Evolutionary conservation across 139 green algal genomes (phyloP), one percentile per base, ranked within the genome.

Genomic region (Dunaliella primolecta): DNA sequence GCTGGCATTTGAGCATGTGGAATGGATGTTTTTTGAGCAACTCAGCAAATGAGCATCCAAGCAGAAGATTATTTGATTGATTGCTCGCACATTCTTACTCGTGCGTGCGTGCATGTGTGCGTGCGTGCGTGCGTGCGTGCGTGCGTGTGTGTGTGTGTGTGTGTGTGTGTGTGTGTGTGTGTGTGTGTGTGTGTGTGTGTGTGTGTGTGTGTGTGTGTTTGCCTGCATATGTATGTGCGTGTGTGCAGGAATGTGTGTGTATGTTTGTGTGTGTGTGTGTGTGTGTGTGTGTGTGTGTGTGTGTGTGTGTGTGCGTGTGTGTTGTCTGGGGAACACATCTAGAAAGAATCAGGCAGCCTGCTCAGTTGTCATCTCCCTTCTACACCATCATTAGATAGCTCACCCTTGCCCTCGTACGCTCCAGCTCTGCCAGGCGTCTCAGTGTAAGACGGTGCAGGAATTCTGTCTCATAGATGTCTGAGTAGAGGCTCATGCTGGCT

Each of bases 391-490:
- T 72, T 15, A 21, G 20, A 72, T 72, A 3, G 24, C 84, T 33
- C 72, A 88, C 87, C 84, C 83, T 81, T 27, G 84, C 82, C 3
- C 87, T 71, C 0, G 87, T 88, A 25, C 55, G 82, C 72, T 88
- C 88, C 15, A 90, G 81, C 34, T 90, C 87, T 11, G 87, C 87
- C 23, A 90, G 72, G 7, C 87, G 87, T 46, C 75, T 78, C 1
- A 88, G 81, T 15, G 87, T 90, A 0, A 90, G 84, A 31, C 87
- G 84, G 1, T 84, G 74, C 23, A 90, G 81, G 46, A 87, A 90
- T 56, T 90, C 87, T 0, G 84, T 78, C 34, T 90, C 87, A 0
- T 86, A 86, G n/a, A 32, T 55, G 75, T 71, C n/a, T 64, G 46
- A 64, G 46, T 64, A 64, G 46, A 15, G 15, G 46, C 46, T 15